Evolutionary conservation across 805 yeast genomes (phyloP).

Genomic region (Saccharomycopsis fermentans): DNA sequence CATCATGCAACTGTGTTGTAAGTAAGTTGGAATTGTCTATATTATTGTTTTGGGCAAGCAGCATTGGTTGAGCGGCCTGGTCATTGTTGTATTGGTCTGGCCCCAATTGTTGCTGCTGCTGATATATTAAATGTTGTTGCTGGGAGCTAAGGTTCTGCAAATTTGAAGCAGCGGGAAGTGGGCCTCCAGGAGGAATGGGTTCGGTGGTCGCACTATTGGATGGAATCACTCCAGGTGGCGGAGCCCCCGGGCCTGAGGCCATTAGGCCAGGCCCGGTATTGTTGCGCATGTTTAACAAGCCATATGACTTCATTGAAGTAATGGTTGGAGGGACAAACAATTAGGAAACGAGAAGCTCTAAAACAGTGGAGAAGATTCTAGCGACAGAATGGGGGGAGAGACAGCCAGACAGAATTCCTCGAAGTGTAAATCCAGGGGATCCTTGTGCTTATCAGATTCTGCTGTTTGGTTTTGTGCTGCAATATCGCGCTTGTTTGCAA

Average conservation of each 20-base stretch:
- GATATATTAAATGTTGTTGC: not conserved
- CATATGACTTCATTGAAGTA: not conserved
- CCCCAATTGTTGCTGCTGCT: not conserved
- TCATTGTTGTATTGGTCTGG: not conserved
- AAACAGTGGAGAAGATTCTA: not conserved
- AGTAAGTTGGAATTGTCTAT: conserved; percentile 18
- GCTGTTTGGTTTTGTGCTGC: too few relatives aligned
- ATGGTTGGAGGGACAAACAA: not conserved
- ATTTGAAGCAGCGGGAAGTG: not conserved
- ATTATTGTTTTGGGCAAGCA: conserved; percentile 4
- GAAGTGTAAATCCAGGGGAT: too few relatives aligned
- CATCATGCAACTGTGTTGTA: conserved; percentile 25
- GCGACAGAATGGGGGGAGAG: not conserved
- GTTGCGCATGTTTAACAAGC: not conserved
- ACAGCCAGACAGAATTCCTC: not conserved
- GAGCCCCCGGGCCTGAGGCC: not conserved
- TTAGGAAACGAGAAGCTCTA: not conserved
- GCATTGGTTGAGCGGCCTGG: not conserved
- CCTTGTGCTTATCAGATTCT: too few relatives aligned
- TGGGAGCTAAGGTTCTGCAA: not conserved
- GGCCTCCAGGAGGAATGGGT: not conserved
- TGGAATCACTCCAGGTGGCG: not conserved
- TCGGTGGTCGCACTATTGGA: not conserved
- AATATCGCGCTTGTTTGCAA: too few relatives aligned
- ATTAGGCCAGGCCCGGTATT: not conserved